phyloP scores from a whole-genome alignment of 768 basidiomycete species.

The Tephrocybe sp. region DNA sequence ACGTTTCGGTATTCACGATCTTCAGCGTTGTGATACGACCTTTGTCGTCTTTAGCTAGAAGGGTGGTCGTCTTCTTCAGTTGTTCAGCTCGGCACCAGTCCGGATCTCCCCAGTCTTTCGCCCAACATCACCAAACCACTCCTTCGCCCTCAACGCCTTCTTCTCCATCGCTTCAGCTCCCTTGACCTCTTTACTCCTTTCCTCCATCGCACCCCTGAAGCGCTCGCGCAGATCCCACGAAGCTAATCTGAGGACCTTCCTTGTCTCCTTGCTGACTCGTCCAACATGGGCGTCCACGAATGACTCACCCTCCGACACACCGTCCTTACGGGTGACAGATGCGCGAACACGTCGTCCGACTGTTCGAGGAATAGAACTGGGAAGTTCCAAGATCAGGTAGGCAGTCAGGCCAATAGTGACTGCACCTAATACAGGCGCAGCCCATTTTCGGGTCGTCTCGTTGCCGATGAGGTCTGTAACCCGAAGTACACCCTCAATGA shows the following conservation, averaged over 20 bases:
- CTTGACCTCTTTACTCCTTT: slow-evolving; percentile 72
- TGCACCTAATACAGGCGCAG: slow-evolving; percentile 81
- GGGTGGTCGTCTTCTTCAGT: background rate
- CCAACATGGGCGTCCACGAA: slow-evolving; percentile 69
- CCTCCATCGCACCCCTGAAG: slow-evolving; percentile 81
- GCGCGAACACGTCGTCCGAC: slow-evolving; percentile 82
- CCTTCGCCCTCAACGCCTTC: slow-evolving; percentile 67
- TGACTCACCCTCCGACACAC: slow-evolving; percentile 42
- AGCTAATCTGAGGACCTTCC: slow-evolving; percentile 89
- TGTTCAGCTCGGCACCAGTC: slow-evolving; percentile 14
- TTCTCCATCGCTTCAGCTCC: slow-evolving; percentile 74
- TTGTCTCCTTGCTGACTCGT: slow-evolving; percentile 79
- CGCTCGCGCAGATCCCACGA: slow-evolving; percentile 88
- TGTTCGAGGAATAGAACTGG: slow-evolving; percentile 83
- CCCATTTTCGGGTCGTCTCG: slow-evolving; percentile 83
- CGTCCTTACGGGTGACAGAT: slow-evolving; percentile 51
- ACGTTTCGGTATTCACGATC: background rate
- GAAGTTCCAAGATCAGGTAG: slow-evolving; percentile 87
- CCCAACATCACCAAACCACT: slow-evolving; percentile 64
- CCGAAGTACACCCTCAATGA: slow-evolving; percentile 79
- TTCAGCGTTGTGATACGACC: slow-evolving; percentile 9
- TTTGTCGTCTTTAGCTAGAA: slow-evolving; percentile 10
- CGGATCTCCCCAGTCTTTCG: slow-evolving; percentile 48
- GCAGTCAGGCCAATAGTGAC: slow-evolving; percentile 69
- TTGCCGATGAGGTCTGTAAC: slow-evolving; percentile 79